phyloP scores from a whole-genome alignment of 179 eudicot genomes.

The Sideroxylon spinosum region DNA sequence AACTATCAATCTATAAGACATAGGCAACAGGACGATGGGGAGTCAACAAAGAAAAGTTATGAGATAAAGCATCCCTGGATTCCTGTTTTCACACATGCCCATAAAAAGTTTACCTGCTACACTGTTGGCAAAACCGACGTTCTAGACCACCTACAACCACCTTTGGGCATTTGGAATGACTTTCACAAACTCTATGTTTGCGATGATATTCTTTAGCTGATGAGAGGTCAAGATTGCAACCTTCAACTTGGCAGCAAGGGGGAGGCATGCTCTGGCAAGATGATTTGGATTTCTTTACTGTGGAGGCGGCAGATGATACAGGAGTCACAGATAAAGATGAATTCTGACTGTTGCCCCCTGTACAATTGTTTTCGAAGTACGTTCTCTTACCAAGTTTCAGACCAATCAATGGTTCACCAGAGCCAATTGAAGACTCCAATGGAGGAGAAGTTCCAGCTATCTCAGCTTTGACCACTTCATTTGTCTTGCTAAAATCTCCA shows the following conservation, averaged over 20 bases:
- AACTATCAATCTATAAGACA: background rate
- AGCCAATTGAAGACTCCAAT: slow-evolving; percentile 43
- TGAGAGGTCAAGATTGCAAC: slow-evolving; percentile 82
- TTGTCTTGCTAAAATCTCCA: slow-evolving; percentile 36
- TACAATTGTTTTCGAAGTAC: slow-evolving; percentile 56
- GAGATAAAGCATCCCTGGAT: background rate
- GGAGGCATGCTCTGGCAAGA: slow-evolving; percentile 32
- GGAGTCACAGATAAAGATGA: slow-evolving; percentile 30
- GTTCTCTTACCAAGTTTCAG: slow-evolving; percentile 74
- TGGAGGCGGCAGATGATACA: slow-evolving; percentile 30
- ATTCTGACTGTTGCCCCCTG: slow-evolving; percentile 34
- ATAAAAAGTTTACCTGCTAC: slow-evolving; percentile 73
- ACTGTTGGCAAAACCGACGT: slow-evolving; percentile 95
- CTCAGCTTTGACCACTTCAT: slow-evolving; percentile 35
- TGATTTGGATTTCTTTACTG: slow-evolving; percentile 50
- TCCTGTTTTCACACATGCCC: background rate
- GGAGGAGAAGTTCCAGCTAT: slow-evolving; percentile 35
- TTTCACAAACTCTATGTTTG: slow-evolving; percentile 89
- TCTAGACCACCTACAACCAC: slow-evolving; percentile 76
- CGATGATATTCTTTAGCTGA: slow-evolving; percentile 87
- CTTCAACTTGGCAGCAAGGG: slow-evolving; percentile 81
- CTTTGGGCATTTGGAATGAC: slow-evolving; percentile 70
- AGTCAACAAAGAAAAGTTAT: background rate
- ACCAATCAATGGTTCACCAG: slow-evolving; percentile 69
- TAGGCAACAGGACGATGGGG: background rate